Evolutionary conservation across 768 basidiomycete species (phyloP), one percentile per base, ranked within the genome.

Genomic region (Steccherinum ochraceum): DNA sequence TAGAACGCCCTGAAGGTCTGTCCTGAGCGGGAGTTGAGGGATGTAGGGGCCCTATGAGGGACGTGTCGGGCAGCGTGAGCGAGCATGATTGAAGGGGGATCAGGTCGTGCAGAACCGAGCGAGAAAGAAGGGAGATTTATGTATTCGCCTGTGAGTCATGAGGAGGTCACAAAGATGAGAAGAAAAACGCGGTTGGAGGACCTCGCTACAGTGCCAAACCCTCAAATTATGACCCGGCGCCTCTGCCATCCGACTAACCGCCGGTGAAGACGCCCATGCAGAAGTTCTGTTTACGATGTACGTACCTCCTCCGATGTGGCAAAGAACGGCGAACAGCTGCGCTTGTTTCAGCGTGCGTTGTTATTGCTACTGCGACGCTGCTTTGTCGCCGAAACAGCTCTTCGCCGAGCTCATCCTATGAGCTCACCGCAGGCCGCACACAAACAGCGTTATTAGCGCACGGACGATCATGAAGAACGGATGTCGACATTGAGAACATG

Each of bases 1-100:
- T 65, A 65, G 49, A 65, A 65, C 10, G 64, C 64, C 53, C 54
- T 65, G 60, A 65, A 65, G 26, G 62, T 65, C 52, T 62, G 61
- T 12, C 58, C 61, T 10, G 59, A 63, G 24, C 57, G 58, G 5
- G 63, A 48, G 19, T 55, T 51, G 43, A 47, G 52, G 24, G 48
- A 27, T 19, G 54, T 40, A 7, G 49, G 7, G 23, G 40, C 30
- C 18, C 40, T 58, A 40, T 43, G 53, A 18, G 27, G 40, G 21
- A 48, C 40, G 46, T 40, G 21, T 16, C 45, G 51, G 16, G 57
- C 24, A 4, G 54, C 39, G 42, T 21, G 48, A 42, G 56, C 39
- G 41, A 57, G 50, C 52, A 57, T 54, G 42, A 13, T 45, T 40
- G 45, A 39, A 23, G 50, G 56, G 56, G 52, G 50, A 39, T 48